Evolutionary conservation across 2,329 filamentous ascomycete species (phyloP).

Genomic region (Cladophialophora chaetospira): DNA sequence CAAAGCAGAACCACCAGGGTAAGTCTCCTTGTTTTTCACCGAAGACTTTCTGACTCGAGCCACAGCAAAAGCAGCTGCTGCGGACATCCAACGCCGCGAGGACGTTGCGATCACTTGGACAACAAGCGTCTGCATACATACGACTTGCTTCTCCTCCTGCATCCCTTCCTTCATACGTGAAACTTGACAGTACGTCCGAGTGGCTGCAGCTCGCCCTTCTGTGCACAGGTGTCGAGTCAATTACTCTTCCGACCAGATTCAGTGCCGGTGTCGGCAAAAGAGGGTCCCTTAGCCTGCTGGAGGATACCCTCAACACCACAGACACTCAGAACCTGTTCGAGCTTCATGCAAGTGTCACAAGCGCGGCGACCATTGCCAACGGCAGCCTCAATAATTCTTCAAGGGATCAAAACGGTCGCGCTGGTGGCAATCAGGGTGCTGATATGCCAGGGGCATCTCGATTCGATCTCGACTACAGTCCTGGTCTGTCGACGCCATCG

Average conservation of each 20-base stretch:
- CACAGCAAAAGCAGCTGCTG: constrained; percentile 59
- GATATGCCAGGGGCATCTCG: constrained; percentile 23
- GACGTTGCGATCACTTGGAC: constrained; percentile 67
- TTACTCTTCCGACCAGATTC: constrained; percentile 74
- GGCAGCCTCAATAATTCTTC: constrained; percentile 14
- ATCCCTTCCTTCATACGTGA: constrained; percentile 59
- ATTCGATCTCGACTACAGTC: constrained; percentile 45
- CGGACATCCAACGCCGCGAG: constrained; percentile 74
- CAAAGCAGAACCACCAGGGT: constrained; percentile 58
- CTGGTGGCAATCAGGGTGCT: background rate
- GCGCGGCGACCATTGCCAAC: constrained; percentile 5
- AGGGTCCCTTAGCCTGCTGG: constrained; percentile 63
- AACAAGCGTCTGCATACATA: constrained; percentile 74
- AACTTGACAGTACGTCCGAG: constrained; percentile 62
- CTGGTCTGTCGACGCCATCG: constrained; percentile 43
- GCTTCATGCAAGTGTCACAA: constrained; percentile 64
- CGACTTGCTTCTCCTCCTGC: constrained; percentile 68
- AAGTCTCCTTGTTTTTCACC: constrained; percentile 33
- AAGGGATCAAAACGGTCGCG: constrained; percentile 2
- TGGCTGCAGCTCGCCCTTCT: constrained; percentile 84
- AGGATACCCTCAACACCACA: constrained; percentile 69
- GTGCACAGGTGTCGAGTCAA: constrained; percentile 73
- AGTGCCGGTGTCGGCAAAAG: constrained; percentile 47
- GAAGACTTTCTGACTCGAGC: constrained; percentile 6
- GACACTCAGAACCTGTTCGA: constrained; percentile 80